phyloP scores from a whole-genome alignment of 306 rosid species.

The Pyrus bretschneideri region DNA sequence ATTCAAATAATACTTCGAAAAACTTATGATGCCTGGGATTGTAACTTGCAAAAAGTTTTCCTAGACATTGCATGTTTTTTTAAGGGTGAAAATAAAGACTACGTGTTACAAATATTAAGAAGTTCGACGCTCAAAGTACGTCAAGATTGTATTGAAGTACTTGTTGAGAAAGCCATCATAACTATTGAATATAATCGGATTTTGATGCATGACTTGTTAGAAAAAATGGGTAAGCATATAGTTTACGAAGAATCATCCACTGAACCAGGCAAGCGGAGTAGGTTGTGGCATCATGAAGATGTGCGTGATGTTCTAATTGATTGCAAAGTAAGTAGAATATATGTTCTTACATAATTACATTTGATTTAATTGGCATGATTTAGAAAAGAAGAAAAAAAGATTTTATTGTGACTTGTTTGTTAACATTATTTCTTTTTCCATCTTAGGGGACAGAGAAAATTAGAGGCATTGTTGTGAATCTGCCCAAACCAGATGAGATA shows the following conservation, averaged over 20 bases:
- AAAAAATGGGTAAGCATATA: constrained; percentile 15
- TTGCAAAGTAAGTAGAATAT: too few species aligned
- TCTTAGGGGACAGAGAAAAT: not conserved
- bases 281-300: constrained; percentile 15
- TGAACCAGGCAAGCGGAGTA: constrained; percentile 13
- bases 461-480: not conserved
- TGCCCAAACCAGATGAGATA: too few species aligned
- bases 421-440: constrained; percentile 19
- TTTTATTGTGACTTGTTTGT: not conserved
- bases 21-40: constrained; percentile 23
- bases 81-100: not conserved
- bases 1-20: constrained; percentile 22
- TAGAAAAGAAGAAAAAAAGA: too few species aligned
- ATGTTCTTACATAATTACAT: too few species aligned
- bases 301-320: rapidly evolving
- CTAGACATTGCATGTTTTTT: constrained; percentile 22
- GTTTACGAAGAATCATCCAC: not conserved
- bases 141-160: not conserved
- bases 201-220: not conserved
- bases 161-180: not conserved
- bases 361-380: too few species aligned
- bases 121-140: too few species aligned
- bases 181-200: rapidly evolving
- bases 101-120: constrained; percentile 13
- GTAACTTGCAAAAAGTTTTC: not conserved